Evolutionary conservation across 1,284 basidiomycete genomes (phyloP).

Genomic region (Rhodotorula sp.): DNA sequence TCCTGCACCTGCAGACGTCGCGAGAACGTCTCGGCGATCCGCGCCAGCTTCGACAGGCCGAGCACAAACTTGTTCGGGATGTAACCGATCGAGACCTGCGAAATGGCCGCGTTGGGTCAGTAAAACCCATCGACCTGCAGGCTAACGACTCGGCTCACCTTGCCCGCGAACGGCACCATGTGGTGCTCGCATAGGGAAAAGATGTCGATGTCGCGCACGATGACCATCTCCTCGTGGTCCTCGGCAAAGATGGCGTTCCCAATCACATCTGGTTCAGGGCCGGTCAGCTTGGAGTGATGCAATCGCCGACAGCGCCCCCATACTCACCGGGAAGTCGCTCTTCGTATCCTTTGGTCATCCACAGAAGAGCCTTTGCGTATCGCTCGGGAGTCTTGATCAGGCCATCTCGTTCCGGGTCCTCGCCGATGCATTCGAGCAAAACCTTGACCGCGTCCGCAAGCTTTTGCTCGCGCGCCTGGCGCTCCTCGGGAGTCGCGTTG

Average conservation of each 20-base stretch:
- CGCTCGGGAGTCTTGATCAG: slow-evolving; percentile 87
- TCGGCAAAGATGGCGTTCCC: slow-evolving; percentile 98
- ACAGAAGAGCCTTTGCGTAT: slow-evolving; percentile 95
- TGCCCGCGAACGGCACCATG: slow-evolving; percentile 96
- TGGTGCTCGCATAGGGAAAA: slow-evolving; percentile 98
- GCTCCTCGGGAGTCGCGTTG: slow-evolving; percentile 72
- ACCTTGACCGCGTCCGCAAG: slow-evolving; percentile 83
- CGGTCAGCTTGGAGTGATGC: neutral
- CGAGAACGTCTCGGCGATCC: slow-evolving; percentile 97
- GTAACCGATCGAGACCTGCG: slow-evolving; percentile 74
- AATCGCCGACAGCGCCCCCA: too few relatives aligned
- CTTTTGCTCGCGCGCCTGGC: slow-evolving; percentile 67
- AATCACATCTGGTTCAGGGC: slow-evolving; percentile 72
- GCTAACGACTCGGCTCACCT: slow-evolving; percentile 59
- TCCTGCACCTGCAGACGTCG: slow-evolving; percentile 96
- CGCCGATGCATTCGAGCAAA: slow-evolving; percentile 94
- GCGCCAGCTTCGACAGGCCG: slow-evolving; percentile 93
- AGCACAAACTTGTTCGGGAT: slow-evolving; percentile 91
- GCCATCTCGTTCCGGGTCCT: slow-evolving; percentile 94
- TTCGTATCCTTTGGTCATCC: slow-evolving; percentile 99
- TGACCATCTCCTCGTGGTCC: slow-evolving; percentile 99
- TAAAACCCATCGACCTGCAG: neutral
- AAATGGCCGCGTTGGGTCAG: neutral
- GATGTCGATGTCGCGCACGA: slow-evolving; percentile 96
- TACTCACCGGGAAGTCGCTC: slow-evolving; percentile 77